Percentiles rank a stretch among this genome's conserved stretches.
Evolutionary conservation across 768 basidiomycete species (phyloP).

Genomic region (Porpolomopsis calyptriformis): DNA sequence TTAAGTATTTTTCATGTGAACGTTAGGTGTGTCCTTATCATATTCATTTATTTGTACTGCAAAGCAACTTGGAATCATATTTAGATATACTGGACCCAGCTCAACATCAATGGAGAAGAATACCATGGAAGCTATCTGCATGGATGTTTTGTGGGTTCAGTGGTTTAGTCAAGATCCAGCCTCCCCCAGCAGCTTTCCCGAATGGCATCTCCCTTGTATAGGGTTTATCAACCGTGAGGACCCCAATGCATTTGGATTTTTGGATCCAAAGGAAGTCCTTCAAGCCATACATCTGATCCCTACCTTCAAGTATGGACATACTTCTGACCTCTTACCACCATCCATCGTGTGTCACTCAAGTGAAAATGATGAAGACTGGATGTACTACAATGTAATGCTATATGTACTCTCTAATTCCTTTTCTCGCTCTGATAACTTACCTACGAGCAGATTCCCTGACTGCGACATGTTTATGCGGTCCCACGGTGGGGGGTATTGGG

Average conservation of each 20-base stretch:
- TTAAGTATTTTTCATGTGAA: conserved; percentile 15
- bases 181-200: not conserved
- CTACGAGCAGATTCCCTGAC: conserved; percentile 25
- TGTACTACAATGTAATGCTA: conserved; percentile 27
- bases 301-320: conserved; percentile 5
- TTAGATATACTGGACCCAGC: too few species aligned
- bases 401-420: conserved; percentile 13
- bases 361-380: conserved; percentile 17
- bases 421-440: not conserved
- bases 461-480: conserved; percentile 30
- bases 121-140: conserved; percentile 1
- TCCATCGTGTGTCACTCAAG: not conserved
- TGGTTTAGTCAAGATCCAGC: conserved; percentile 6
- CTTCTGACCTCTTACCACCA: not conserved
- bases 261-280: conserved; percentile 14
- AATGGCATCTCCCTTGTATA: not conserved
- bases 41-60: too few species aligned
- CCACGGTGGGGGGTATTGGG: conserved; percentile 21
- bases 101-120: too few species aligned
- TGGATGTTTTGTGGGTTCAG: conserved; percentile 14
- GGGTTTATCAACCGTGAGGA: conserved; percentile 7
- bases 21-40: conserved; percentile 5
- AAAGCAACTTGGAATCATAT: too few species aligned
- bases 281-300: conserved; percentile 14
- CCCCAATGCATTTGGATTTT: conserved; percentile 14